These are phyloP conservation scores for Omphalotus guepiniiformis DNA, from an alignment of 768 basidiomycete genomes.

Conservation along the genomic window DNA sequence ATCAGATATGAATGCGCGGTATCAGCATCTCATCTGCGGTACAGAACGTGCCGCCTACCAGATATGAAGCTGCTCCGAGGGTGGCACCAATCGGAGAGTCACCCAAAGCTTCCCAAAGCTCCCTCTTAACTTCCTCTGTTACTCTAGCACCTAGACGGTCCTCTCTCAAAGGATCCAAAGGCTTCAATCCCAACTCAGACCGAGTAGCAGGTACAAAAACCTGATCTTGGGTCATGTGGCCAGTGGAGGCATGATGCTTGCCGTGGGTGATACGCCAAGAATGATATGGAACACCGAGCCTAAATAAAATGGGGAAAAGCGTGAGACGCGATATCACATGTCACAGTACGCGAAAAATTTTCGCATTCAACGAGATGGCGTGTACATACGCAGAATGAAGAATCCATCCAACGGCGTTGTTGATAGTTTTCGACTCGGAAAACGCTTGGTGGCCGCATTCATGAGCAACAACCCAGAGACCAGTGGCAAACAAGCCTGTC, in stretches of 20 bases:
- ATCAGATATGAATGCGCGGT: conserved; percentile 22
- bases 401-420: conserved; percentile 90
- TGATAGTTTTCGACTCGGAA: conserved; percentile 87
- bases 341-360: conserved; percentile 11
- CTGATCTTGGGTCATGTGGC: conserved; percentile 91
- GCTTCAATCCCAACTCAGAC: conserved; percentile 58
- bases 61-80: conserved; percentile 48
- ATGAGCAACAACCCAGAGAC: conserved; percentile 92
- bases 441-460: conserved; percentile 97
- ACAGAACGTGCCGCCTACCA: conserved; percentile 46
- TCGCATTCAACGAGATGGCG: conserved; percentile 16
- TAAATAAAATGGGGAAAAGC: conserved; percentile 22
- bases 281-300: conserved; percentile 93
- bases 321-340: conserved; percentile 7
- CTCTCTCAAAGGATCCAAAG: conserved; percentile 65
- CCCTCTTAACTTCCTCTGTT: conserved; percentile 60
- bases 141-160: conserved; percentile 62
- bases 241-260: conserved; percentile 94
- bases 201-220: conserved; percentile 95
- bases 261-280: conserved; percentile 94
- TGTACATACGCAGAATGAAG: conserved; percentile 78
- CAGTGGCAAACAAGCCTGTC: conserved; percentile 83
- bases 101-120: conserved; percentile 81
- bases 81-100: conserved; percentile 83
- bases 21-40: background rate